Conservation (phyloP, 129 eudicot species). For the Pseudognaphalium luteoalbum region DNA sequence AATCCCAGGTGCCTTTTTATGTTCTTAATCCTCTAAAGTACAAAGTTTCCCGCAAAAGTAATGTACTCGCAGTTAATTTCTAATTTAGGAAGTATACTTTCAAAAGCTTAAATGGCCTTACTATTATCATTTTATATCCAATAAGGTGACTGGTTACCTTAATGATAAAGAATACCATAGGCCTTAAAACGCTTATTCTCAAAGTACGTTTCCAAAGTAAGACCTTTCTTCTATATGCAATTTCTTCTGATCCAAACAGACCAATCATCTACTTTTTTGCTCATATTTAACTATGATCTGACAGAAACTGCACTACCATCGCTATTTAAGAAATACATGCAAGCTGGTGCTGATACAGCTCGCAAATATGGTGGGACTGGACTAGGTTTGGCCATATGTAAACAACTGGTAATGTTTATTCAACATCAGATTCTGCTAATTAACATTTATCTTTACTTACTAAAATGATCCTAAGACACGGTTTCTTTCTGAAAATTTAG, state of each 20-base stretch:
- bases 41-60: conserved; percentile 23
- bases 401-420: conserved; percentile 65
- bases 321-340: conserved; percentile 81
- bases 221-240: background rate
- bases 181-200: background rate
- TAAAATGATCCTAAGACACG: background rate
- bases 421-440: background rate
- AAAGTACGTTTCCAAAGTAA: no score
- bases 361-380: conserved; percentile 95
- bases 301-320: conserved; percentile 75
- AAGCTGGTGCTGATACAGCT: conserved; percentile 85
- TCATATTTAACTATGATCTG: conserved; percentile 17
- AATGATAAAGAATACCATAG: background rate
- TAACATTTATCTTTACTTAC: background rate
- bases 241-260: background rate
- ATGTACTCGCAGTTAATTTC: conserved; percentile 70
- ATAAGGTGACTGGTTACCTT: no score
- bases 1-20: conserved; percentile 70
- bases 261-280: conserved; percentile 14
- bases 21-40: background rate
- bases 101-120: no score
- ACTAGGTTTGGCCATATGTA: conserved; percentile 84
- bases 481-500: conserved; percentile 28
- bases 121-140: no score
- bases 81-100: background rate